phyloP scores from a whole-genome alignment of 208 protist species.

The Acanthamoeba healyi region DNA sequence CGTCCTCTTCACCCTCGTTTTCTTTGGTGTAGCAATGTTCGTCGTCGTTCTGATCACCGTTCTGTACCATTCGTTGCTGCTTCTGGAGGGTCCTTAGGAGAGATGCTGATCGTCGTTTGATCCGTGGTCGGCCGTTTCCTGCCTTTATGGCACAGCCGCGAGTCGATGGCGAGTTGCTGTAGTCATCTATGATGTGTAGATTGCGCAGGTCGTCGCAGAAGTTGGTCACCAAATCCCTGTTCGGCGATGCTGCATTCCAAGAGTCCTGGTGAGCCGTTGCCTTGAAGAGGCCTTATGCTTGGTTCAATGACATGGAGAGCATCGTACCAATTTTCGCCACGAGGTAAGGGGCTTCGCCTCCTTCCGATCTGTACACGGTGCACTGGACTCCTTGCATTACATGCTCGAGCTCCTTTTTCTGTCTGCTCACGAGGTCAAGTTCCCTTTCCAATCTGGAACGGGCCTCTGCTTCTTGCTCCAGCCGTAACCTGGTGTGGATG shows the following conservation, averaged over 20 bases:
- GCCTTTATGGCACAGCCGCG: neutral
- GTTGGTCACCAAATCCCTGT: conserved; percentile 68
- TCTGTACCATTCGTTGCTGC: conserved; percentile 59
- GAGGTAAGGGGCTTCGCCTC: conserved; percentile 70
- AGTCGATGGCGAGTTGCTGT: conserved; percentile 36
- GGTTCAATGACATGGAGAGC: neutral
- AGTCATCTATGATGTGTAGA: conserved; percentile 76
- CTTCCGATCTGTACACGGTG: conserved; percentile 74
- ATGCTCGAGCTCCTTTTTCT: conserved; percentile 64
- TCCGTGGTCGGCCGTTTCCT: conserved; percentile 43
- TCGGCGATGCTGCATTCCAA: neutral
- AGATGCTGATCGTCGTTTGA: conserved; percentile 69
- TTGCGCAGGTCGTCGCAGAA: conserved; percentile 73
- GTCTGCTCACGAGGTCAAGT: conserved; percentile 4
- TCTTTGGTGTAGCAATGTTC: conserved; percentile 17
- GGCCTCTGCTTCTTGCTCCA: conserved; percentile 23
- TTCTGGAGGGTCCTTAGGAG: conserved; percentile 47
- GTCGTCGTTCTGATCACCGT: conserved; percentile 2
- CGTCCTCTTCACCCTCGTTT: conserved; percentile 43
- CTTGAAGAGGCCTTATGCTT: no score
- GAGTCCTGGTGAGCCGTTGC: no score
- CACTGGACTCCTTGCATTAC: conserved; percentile 74
- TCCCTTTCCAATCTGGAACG: conserved; percentile 41
- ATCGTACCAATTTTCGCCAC: conserved; percentile 61
- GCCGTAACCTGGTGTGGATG: neutral